Conservation (phyloP, 805 yeast species). For the Monosporozyma aerobia region DNA sequence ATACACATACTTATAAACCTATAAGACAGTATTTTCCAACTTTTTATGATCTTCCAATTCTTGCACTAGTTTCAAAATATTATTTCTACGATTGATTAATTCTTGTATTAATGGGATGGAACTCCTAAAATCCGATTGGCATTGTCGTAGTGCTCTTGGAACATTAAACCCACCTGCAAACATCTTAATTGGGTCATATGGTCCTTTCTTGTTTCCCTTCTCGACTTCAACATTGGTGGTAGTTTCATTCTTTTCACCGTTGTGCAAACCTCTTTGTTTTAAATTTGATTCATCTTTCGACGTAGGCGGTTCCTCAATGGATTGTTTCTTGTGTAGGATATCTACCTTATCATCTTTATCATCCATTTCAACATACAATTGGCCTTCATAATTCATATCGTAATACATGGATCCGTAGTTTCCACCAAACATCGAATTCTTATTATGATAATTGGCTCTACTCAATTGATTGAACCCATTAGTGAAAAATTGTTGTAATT, state of each 20-base stretch:
- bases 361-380: slow-evolving; percentile 7
- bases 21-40: neutral
- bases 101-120: slow-evolving; percentile 15
- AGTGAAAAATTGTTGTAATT: slow-evolving; percentile 17
- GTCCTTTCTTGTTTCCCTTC: slow-evolving; percentile 3
- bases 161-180: slow-evolving; percentile 24
- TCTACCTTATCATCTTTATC: neutral
- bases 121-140: slow-evolving; percentile 22
- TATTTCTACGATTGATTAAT: slow-evolving; percentile 16
- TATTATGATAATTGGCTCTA: slow-evolving; percentile 27
- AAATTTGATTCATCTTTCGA: slow-evolving; percentile 4
- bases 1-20: neutral
- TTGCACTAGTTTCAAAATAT: slow-evolving; percentile 3
- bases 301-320: neutral
- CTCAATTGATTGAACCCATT: slow-evolving; percentile 22
- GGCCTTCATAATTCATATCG: slow-evolving; percentile 24
- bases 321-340: neutral
- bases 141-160: slow-evolving; percentile 21
- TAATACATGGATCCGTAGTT: slow-evolving; percentile 28
- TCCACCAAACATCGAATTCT: slow-evolving; percentile 22
- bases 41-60: neutral
- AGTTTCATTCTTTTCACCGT: neutral
- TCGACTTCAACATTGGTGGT: slow-evolving; percentile 1
- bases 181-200: slow-evolving; percentile 24
- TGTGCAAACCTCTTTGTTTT: slow-evolving; percentile 3